phyloP scores from a whole-genome alignment of 768 basidiomycete species.

The Amylocystis lapponica region DNA sequence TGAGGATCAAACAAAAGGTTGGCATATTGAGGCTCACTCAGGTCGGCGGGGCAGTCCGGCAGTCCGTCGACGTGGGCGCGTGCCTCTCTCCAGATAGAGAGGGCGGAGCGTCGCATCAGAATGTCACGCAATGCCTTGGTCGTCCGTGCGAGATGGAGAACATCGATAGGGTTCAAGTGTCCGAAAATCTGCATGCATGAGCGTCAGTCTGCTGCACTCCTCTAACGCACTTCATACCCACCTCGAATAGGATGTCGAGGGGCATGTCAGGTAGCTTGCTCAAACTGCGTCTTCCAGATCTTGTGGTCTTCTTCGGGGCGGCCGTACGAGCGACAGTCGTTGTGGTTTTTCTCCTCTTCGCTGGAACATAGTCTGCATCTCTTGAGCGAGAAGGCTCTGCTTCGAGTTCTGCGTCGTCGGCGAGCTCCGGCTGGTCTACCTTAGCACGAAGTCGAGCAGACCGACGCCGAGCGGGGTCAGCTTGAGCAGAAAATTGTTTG shows the following conservation, averaged over 20 bases:
- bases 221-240: background rate
- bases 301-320: background rate
- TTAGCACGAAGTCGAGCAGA: slow-evolving; percentile 6
- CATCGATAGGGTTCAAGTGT: slow-evolving; percentile 5
- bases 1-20: slow-evolving; percentile 23
- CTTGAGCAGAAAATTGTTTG: too few relatives aligned
- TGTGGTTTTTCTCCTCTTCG: too few relatives aligned
- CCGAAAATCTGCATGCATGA: slow-evolving; percentile 2
- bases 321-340: too few relatives aligned
- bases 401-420: too few relatives aligned
- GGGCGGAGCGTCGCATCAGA: slow-evolving; percentile 6
- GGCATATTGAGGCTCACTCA: slow-evolving; percentile 7
- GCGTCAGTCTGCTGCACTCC: too few relatives aligned
- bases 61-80: slow-evolving; percentile 1
- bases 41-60: slow-evolving; percentile 7
- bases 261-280: slow-evolving; percentile 13
- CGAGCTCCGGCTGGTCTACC: too few relatives aligned
- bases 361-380: too few relatives aligned
- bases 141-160: slow-evolving; percentile 7
- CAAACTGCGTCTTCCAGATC: slow-evolving; percentile 1
- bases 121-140: slow-evolving; percentile 8
- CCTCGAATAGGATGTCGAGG: slow-evolving; percentile 9
- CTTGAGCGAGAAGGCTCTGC: too few relatives aligned
- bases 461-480: too few relatives aligned
- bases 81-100: slow-evolving; percentile 5